A percentile compares a stretch with the other conserved stretches of the same genome.
Conservation (phyloP, 2,329 filamentous ascomycete species). For the Xylariales sp. region DNA sequence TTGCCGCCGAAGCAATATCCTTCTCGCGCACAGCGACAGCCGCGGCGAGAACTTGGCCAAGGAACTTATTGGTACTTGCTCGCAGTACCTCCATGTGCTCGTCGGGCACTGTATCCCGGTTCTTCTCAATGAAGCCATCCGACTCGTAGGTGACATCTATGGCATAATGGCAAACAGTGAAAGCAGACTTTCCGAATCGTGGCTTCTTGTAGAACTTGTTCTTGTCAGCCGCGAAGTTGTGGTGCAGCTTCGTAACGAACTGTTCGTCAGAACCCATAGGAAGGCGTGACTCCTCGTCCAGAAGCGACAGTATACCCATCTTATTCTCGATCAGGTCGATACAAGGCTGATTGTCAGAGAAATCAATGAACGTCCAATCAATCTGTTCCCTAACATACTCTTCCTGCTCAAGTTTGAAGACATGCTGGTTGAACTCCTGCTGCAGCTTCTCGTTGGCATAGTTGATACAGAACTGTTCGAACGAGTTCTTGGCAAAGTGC, state of each 20-base stretch:
- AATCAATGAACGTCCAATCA: conserved; percentile 99
- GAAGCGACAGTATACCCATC: conserved; percentile 82
- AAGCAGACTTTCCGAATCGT: conserved; percentile 92
- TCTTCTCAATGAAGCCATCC: conserved; percentile 99
- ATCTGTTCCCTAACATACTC: conserved; percentile 96
- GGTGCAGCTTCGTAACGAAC: conserved; percentile 92
- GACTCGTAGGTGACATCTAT: conserved; percentile 98
- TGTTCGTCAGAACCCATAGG: conserved; percentile 97
- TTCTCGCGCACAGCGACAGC: conserved; percentile 87
- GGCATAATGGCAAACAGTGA: conserved; percentile 98
- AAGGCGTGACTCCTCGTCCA: conserved; percentile 93
- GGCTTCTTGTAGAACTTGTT: conserved; percentile 99
- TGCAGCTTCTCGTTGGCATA: conserved; percentile 99
- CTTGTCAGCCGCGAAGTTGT: conserved; percentile 79
- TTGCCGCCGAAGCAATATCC: conserved; percentile 62
- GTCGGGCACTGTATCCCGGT: conserved; percentile 95
- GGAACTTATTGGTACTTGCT: conserved; percentile 78
- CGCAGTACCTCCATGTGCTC: conserved; percentile 94
- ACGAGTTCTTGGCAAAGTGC: conserved; percentile 99
- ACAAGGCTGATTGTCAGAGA: conserved; percentile 98
- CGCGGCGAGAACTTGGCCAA: conserved; percentile 78
- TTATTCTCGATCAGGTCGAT: conserved; percentile 98
- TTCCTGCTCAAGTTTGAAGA: conserved; percentile 98
- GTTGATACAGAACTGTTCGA: conserved; percentile 99
- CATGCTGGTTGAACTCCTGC: conserved; percentile 98